These are phyloP conservation scores for Ganoderma multipileum DNA, from an alignment of 1,284 basidiomycete species.

Conservation along the genomic window DNA sequence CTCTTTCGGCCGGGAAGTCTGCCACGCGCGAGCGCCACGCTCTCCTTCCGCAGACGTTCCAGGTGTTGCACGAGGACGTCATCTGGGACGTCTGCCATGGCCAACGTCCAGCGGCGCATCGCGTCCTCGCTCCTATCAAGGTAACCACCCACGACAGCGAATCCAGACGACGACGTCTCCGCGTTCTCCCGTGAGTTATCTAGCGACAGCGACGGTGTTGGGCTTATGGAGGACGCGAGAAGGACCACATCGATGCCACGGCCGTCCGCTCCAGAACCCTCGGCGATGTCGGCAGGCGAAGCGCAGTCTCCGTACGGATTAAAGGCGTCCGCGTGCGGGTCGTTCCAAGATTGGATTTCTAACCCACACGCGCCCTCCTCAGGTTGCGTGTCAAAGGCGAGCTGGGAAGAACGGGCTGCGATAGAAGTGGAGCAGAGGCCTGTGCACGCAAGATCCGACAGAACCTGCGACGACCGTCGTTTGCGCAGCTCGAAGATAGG, in stretches of 20 bases:
- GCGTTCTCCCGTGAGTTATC: constrained; percentile 7
- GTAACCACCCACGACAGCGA: constrained; percentile 28
- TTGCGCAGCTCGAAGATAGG: constrained; percentile 28
- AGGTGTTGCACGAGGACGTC: constrained; percentile 46
- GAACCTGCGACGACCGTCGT: constrained; percentile 34
- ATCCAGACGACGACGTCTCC: constrained; percentile 20
- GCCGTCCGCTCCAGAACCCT: constrained; percentile 2
- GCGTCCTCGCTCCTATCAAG: constrained; percentile 30
- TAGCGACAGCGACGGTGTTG: constrained; percentile 3
- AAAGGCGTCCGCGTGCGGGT: constrained; percentile 23
- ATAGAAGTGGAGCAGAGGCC: constrained; percentile 39
- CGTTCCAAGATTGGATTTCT: constrained; percentile 19
- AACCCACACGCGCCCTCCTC: constrained; percentile 19
- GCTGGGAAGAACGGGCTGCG: constrained; percentile 36
- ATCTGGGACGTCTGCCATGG: constrained; percentile 46
- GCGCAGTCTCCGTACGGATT: constrained; percentile 34
- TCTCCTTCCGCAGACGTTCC: constrained; percentile 43
- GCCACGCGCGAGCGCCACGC: constrained; percentile 26
- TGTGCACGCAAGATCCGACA: constrained; percentile 38
- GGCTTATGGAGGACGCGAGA: constrained; percentile 13
- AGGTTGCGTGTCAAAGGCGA: constrained; percentile 31
- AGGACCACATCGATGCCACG: background rate
- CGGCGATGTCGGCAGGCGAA: constrained; percentile 14
- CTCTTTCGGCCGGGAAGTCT: constrained; percentile 28
- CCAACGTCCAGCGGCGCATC: constrained; percentile 45